phyloP scores from a whole-genome alignment of 2,329 filamentous ascomycete species.

The Trichoderma semiorbis region DNA sequence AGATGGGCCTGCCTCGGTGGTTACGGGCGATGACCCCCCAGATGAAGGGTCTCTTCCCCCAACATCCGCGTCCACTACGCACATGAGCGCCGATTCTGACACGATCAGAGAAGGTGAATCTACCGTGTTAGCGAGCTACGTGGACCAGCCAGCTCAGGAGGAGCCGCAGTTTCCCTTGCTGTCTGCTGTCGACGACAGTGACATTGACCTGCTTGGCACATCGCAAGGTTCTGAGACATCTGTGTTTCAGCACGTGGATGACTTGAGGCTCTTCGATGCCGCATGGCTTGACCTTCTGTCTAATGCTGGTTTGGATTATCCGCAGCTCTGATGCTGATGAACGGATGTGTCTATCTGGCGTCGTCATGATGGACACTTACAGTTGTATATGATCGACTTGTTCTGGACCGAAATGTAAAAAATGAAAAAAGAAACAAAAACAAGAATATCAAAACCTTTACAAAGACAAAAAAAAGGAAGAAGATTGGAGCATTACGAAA shows the following conservation, averaged over 20 bases:
- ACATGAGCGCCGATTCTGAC: neutral
- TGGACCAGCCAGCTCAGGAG: neutral
- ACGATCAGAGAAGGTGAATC: neutral
- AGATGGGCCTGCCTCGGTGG: neutral
- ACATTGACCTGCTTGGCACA: neutral
- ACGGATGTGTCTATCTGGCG: neutral
- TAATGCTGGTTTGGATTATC: neutral
- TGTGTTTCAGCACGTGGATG: neutral
- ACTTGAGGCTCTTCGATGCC: neutral
- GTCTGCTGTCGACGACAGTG: neutral
- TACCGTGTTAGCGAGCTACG: neutral
- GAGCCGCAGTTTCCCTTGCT: neutral
- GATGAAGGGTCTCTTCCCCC: neutral
- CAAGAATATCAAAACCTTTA: neutral
- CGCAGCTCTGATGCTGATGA: neutral
- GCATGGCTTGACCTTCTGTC: neutral
- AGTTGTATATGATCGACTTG: neutral
- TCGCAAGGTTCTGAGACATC: neutral
- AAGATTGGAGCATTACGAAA: neutral
- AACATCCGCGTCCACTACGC: conserved; percentile 16
- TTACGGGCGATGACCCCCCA: neutral
- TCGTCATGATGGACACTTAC: neutral
- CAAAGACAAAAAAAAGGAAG: neutral
- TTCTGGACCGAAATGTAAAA: neutral
- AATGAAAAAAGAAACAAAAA: neutral